Base-by-base conservation (phyloP, 2,329 filamentous ascomycete species). In the Xylariaceae sp. region DNA sequence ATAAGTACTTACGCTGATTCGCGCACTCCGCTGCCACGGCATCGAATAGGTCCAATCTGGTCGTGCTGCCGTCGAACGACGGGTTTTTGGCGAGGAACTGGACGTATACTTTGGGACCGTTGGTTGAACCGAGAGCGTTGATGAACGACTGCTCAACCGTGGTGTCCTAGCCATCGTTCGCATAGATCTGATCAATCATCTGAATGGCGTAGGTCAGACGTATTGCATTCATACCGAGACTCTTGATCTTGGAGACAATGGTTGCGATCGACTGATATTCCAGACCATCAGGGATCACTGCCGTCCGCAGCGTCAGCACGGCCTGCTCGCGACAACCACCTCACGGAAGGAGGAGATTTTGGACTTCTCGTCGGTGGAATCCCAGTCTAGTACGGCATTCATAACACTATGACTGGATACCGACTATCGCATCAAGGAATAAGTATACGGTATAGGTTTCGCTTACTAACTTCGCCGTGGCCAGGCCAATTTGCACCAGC, bases 401-500 rank as follows among this genome's bases (percentile, higher is more conserved):
- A n/a, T n/a, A n/a, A n/a, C n/a, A 29, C 15, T n/a, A 18, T 8
- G 16, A 18, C 5, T 22, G 2, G 19, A 37, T 26, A 16, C 29
- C 41, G 9, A 22, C 16, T 16, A 43, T 26, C 10, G 9, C 39
- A 22, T 5, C 16, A 12, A 36, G 16, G 16, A 13, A 36, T 32
- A 3, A 30, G n/a, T 26, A 13, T 16, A n/a, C 13, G 13, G 10
- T 19, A n/a, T 5, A 13, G 39, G 12, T 34, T 12, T 50, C 46
- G 55, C 55, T 58, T 55, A 58, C 55, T 85, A n/a, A 78, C 75
- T 42, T 84, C 81, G 42, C 75, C 76, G 15, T 80, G 76, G 0
- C 81, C 83, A 0, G 82, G 80, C 83, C 82, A 86, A 60, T 86
- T 86, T 12, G 76, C 75, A 0, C 82, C 81, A 3, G 77, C 80